These are phyloP conservation scores for Boechera divaricarpa DNA, from an alignment of 345 rosid species.

Conservation along the genomic window DNA sequence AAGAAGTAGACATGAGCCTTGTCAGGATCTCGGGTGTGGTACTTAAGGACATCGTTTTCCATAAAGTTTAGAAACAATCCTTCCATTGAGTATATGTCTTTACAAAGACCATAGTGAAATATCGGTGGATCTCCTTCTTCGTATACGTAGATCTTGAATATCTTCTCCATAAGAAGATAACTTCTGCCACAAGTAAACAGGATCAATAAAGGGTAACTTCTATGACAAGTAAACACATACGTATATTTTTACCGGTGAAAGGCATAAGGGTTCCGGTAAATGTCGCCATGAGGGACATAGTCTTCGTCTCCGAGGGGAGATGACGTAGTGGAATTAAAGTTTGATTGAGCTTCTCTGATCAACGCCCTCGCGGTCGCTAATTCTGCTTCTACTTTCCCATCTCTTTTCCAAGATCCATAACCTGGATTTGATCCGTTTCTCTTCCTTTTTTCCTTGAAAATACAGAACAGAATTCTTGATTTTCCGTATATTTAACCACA, in stretches of 20 bases:
- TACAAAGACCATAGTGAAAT: slow-evolving; percentile 68
- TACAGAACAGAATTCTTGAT: not conserved
- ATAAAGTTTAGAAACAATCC: slow-evolving; percentile 61
- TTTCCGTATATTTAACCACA: not conserved
- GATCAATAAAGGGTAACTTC: not conserved
- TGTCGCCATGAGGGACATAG: slow-evolving; percentile 53
- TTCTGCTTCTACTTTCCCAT: slow-evolving; percentile 50
- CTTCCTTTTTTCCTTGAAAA: slow-evolving; percentile 37
- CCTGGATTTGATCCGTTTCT: slow-evolving; percentile 32
- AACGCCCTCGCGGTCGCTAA: slow-evolving; percentile 58
- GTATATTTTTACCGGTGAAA: slow-evolving; percentile 53
- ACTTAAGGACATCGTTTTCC: slow-evolving; percentile 51
- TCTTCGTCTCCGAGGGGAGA: slow-evolving; percentile 42
- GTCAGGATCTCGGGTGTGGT: slow-evolving; percentile 55
- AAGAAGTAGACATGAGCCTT: slow-evolving; percentile 71
- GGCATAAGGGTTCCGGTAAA: slow-evolving; percentile 58
- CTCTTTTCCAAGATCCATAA: slow-evolving; percentile 33
- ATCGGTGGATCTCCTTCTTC: slow-evolving; percentile 78
- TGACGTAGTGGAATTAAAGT: slow-evolving; percentile 26
- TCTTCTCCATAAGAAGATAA: slow-evolving; percentile 62
- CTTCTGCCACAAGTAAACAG: slow-evolving; percentile 49
- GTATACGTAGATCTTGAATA: slow-evolving; percentile 63
- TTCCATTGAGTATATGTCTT: slow-evolving; percentile 67
- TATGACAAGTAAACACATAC: not conserved
- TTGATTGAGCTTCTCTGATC: slow-evolving; percentile 51